Evolutionary conservation across 495 filamentous ascomycete genomes (phyloP).

Genomic region (Aspergillus cavernicola): DNA sequence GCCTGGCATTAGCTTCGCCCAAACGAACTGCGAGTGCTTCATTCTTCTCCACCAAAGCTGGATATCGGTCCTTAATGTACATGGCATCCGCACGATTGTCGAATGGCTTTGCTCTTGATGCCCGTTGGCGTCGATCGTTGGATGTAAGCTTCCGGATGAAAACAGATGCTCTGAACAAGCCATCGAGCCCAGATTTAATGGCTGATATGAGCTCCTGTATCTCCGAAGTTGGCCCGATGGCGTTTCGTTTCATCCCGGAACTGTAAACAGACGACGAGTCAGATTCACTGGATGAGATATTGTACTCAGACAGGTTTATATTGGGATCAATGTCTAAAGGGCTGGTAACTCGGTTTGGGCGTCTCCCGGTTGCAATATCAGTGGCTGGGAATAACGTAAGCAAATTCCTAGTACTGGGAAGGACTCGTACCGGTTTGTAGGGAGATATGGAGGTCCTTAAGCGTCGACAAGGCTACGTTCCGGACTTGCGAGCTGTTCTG

Average conservation of each 20-base stretch:
- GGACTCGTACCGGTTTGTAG: not conserved
- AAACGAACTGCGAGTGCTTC: not conserved
- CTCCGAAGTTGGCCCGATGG: not conserved
- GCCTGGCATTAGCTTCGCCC: not conserved
- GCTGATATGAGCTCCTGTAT: not conserved
- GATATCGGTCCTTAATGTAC: not conserved
- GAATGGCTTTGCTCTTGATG: not conserved
- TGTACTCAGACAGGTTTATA: not conserved
- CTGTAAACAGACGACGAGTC: not conserved
- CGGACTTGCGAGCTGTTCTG: not conserved
- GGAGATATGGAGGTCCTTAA: not conserved
- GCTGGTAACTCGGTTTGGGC: not conserved
- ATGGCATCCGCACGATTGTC: not conserved
- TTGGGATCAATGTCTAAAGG: not conserved
- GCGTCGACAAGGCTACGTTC: not conserved
- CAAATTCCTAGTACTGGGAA: not conserved
- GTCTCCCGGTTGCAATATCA: not conserved
- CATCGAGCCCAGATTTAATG: not conserved
- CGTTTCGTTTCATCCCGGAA: not conserved
- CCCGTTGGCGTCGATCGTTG: not conserved
- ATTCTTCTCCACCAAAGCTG: not conserved
- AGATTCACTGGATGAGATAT: not conserved
- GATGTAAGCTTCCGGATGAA: not conserved
- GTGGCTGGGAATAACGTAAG: not conserved
- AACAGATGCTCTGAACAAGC: not conserved